Evolutionary conservation across 192 early-diverging fungal genomes (phyloP), one percentile per base, ranked within the genome.

Genomic region (Coemansia sp.): DNA sequence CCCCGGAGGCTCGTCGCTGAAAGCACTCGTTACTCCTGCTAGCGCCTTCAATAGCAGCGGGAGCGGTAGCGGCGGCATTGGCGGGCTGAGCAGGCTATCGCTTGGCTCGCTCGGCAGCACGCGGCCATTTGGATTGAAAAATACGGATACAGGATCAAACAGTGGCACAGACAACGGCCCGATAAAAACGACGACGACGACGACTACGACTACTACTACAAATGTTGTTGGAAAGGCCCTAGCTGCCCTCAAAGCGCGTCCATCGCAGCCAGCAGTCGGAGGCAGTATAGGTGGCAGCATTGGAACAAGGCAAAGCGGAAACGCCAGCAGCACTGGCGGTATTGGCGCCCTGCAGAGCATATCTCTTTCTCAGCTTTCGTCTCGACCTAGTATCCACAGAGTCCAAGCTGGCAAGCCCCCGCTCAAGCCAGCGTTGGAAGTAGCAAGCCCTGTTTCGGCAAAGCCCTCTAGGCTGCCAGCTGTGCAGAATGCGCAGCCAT

Each of bases 171-270:
- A 16, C 36, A 20, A 34, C 22, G 27, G 18, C 13, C 2, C 29
- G 23, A 24, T 30, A 10, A n/a, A 18, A 22, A 6, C 49, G 10
- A 18, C n/a, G n/a, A n/a, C n/a, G n/a, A n/a, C n/a, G n/a, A n/a
- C n/a, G n/a, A n/a, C n/a, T n/a, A n/a, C n/a, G n/a, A n/a, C n/a
- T n/a, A n/a, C n/a, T n/a, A n/a, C n/a, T n/a, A n/a, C 24, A 25
- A 67, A 60, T 19, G 62, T 71, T 22, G 68, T 74, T 22, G 78
- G 78, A 47, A 55, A 68, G 53, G 78, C 72, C 29, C 68, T 80
- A 47, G 72, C 72, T 10, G 72, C 62, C 0, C 69, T 80, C 34
- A 69, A 70, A 39, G 19, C 49, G 1, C 58, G 46, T 24, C 23
- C 9, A n/a, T 6, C 28, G 6, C 29, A 29, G 28, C 53, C 49